Conservation (phyloP, 2,329 filamentous ascomycete genomes). For the Sarocladiaceae sp. region DNA sequence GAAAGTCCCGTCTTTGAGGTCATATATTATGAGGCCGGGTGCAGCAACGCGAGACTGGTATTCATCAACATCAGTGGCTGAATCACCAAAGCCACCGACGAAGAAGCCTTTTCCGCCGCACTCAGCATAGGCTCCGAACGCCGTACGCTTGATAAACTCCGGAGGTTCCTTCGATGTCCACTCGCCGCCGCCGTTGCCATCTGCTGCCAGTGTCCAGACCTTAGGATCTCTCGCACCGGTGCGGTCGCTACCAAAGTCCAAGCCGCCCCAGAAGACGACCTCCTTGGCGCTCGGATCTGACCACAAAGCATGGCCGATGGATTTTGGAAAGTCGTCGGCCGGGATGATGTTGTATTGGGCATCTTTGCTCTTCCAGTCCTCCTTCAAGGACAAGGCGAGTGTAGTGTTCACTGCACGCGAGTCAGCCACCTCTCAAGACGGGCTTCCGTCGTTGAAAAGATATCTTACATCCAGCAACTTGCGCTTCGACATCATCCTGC, state of each 20-base stretch:
- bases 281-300: not conserved
- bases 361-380: not conserved
- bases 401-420: not conserved
- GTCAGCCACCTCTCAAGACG: not conserved
- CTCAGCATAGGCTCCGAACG: slow-evolving; percentile 2
- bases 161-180: slow-evolving; percentile 3
- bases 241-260: not conserved
- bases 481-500: not conserved
- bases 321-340: not conserved
- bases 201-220: not conserved
- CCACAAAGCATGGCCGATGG: slow-evolving; percentile 6
- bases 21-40: slow-evolving; percentile 2
- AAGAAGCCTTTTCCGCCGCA: slow-evolving; percentile 5
- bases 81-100: slow-evolving; percentile 1
- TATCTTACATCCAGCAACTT: slow-evolving; percentile 1
- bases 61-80: not conserved
- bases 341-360: not conserved
- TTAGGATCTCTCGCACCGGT: slow-evolving; percentile 1
- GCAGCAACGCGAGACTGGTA: not conserved
- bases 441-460: not conserved
- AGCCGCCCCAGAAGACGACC: slow-evolving; percentile 4
- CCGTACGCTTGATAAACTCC: not conserved
- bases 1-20: not conserved
- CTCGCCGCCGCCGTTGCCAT: slow-evolving; percentile 3
- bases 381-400: slow-evolving; percentile 1